These are phyloP conservation scores for Cantharellus anzutake DNA, from an alignment of 768 basidiomycete species.

Conservation along the genomic window DNA sequence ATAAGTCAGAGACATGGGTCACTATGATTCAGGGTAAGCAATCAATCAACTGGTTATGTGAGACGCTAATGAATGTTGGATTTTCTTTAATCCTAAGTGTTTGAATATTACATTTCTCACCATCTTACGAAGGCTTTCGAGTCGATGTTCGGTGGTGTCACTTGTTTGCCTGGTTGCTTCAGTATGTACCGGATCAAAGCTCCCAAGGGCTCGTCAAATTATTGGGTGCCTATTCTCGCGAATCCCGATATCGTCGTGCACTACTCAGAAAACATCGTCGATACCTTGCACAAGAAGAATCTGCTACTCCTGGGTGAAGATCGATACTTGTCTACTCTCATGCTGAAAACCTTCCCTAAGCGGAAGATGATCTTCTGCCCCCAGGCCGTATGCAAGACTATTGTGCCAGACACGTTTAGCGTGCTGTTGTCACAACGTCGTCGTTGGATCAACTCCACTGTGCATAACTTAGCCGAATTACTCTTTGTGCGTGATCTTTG, in stretches of 20 bases:
- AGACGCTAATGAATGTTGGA: neutral
- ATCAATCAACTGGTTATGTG: neutral
- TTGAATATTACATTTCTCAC: constrained; percentile 99
- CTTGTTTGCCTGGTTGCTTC: constrained; percentile 98
- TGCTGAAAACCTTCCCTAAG: constrained; percentile 98
- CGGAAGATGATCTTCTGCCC: constrained; percentile 99
- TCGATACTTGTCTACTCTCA: constrained; percentile 93
- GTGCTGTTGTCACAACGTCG: constrained; percentile 89
- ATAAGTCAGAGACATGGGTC: constrained; percentile 96
- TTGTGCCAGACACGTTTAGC: constrained; percentile 92
- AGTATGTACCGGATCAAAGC: constrained; percentile 99
- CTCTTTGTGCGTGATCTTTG: constrained; percentile 93
- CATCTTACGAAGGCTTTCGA: constrained; percentile 99
- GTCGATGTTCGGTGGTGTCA: constrained; percentile 98
- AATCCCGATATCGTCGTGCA: constrained; percentile 98
- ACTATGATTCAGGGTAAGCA: constrained; percentile 97
- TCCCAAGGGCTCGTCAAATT: constrained; percentile 87
- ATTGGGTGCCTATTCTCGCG: constrained; percentile 96
- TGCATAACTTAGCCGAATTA: constrained; percentile 93
- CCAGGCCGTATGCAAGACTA: constrained; percentile 96
- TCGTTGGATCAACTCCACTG: constrained; percentile 98
- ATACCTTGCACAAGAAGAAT: constrained; percentile 99
- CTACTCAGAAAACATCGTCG: constrained; percentile 98
- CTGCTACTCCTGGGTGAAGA: constrained; percentile 92
- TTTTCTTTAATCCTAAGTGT: constrained; percentile 34